Evolutionary conservation across 371 early-diverging fungal genomes (phyloP), one percentile per base, ranked within the genome.

Genomic region (Hamiltosporidium tvaerminnensis): DNA sequence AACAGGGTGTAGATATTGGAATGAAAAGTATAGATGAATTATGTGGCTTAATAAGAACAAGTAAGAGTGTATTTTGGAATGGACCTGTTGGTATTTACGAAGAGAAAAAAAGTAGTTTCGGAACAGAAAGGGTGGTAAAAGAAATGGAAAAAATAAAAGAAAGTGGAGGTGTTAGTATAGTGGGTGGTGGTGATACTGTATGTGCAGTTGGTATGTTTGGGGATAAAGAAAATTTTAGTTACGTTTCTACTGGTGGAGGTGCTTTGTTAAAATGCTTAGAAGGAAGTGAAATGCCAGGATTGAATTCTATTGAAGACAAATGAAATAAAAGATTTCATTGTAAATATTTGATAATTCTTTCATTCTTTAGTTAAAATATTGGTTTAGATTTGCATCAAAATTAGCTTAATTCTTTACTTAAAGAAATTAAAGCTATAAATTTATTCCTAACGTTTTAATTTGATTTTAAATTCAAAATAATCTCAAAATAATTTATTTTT

Each of bases 31-130:
- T 67, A 23, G 52, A 64, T 35, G 7, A 60, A 33, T n/a, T 75
- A 4, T 39, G 47, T 53, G 41, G 55, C 16, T 34, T 54, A 9
- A 58, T 75, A 32, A 44, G 35, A 14, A 47, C 54, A 53, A 57
- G 54, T 31, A 44, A 53, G 2, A 47, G 23, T 2, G 41, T 69
- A 44, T 75, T 75, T 57, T 75, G 75, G 75, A 75, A 75, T 63
- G 75, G 75, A 0, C 69, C 72, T 9, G 63, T 67, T 1, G 75
- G 75, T 14, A 62, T 62, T 34, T 71, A 64, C 52, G 75, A 75
- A 56, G 52, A 69, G n/a, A 41, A 63, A 34, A 52, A 67, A 2
- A 67, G 32, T 53, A 54, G 60, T 16, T 30, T 60, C 30, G 75
- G 75, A 10, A 71, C 69, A 33, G 54, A 63, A 30, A 55, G 47